Evolutionary conservation across 257 asterid species (phyloP).

Genomic region (Gentiana straminea): DNA sequence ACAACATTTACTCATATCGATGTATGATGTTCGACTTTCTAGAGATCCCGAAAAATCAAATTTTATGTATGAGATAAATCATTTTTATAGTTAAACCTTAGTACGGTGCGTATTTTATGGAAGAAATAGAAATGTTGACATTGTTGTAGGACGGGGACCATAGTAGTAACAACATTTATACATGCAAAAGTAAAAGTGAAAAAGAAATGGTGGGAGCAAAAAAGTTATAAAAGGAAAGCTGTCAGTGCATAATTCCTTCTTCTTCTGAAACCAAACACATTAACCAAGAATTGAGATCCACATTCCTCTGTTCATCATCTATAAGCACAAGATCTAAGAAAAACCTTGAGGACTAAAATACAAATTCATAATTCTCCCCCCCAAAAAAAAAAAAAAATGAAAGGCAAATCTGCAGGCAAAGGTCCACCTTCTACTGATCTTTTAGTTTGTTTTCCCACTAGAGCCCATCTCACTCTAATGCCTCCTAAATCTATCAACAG

Average conservation of each 20-base stretch:
- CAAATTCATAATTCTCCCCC: not conserved
- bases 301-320: not conserved
- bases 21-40: no score
- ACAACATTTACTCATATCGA: no score
- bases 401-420: slow-evolving; percentile 46
- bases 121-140: no score
- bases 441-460: slow-evolving; percentile 73
- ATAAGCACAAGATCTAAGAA: no score
- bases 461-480: slow-evolving; percentile 68
- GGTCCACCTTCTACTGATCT: slow-evolving; percentile 74
- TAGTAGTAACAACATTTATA: no score
- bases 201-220: slow-evolving; percentile 16
- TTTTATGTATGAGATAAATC: no score
- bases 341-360: no score
- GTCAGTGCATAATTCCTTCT: slow-evolving; percentile 14
- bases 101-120: no score
- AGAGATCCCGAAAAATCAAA: no score
- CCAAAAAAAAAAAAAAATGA: slow-evolving; percentile 24
- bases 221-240: slow-evolving; percentile 25
- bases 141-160: no score
- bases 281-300: slow-evolving; percentile 12
- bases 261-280: slow-evolving; percentile 16
- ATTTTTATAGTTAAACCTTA: no score
- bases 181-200: no score
- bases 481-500: slow-evolving; percentile 84